phyloP scores from a whole-genome alignment of 2,329 filamentous ascomycete species.

The Cryphonectria naterciae region DNA sequence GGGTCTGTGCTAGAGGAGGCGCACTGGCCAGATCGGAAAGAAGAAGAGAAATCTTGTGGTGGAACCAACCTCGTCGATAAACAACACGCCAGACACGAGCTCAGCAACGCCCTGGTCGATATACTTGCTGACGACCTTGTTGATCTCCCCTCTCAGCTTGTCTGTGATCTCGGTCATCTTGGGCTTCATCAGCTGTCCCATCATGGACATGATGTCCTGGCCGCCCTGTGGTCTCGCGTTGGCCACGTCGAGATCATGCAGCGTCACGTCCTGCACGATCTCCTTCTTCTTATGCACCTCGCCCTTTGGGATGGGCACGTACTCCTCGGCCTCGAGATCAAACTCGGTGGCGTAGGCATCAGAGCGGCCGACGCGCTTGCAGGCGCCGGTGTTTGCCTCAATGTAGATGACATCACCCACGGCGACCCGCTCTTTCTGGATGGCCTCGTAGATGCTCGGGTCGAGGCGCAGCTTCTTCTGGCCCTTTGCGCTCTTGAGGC shows the following conservation, averaged over 20 bases:
- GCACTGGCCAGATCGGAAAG: constrained; percentile 7
- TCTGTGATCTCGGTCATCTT: constrained; percentile 99
- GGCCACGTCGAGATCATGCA: constrained; percentile 95
- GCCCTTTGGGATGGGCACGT: constrained; percentile 97
- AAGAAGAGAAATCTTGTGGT: constrained; percentile 9
- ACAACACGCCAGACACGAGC: constrained; percentile 95
- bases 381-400: constrained; percentile 96
- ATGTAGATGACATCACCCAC: constrained; percentile 99
- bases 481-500: constrained; percentile 91
- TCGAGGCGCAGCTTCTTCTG: constrained; percentile 98
- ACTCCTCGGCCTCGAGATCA: constrained; percentile 97
- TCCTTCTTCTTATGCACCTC: constrained; percentile 99
- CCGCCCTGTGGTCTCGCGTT: constrained; percentile 95
- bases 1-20: constrained; percentile 14
- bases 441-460: constrained; percentile 98
- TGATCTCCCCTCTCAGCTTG: constrained; percentile 93
- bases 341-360: constrained; percentile 99
- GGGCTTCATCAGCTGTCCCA: constrained; percentile 99
- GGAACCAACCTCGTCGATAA: constrained; percentile 87
- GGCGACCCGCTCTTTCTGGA: constrained; percentile 96
- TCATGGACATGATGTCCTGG: constrained; percentile 99
- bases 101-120: constrained; percentile 98
- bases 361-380: constrained; percentile 93
- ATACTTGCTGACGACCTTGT: constrained; percentile 99
- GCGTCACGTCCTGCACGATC: constrained; percentile 96